Conservation (phyloP, 2,329 filamentous ascomycete species). For the Trichoderma cornu-damae region DNA sequence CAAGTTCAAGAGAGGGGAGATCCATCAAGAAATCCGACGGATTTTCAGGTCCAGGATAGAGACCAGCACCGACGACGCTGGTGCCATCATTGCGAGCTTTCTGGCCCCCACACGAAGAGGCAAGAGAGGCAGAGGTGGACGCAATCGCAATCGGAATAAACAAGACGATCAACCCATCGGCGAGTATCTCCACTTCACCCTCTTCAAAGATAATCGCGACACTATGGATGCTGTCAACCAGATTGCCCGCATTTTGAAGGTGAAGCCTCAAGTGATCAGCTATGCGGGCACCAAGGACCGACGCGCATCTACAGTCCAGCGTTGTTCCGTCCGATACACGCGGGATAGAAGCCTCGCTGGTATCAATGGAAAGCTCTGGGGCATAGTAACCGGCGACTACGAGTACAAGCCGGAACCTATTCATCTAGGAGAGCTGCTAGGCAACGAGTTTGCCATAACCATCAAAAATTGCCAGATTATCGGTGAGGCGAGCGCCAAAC, state of each 20-base stretch:
- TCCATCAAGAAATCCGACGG: conserved; percentile 63
- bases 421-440: conserved; percentile 74
- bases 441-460: conserved; percentile 91
- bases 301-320: conserved; percentile 78
- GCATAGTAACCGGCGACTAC: conserved; percentile 71
- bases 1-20: conserved; percentile 40
- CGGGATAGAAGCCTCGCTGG: conserved; percentile 56
- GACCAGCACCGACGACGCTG: conserved; percentile 57
- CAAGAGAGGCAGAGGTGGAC: conserved; percentile 27
- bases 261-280: conserved; percentile 68
- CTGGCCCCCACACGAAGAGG: conserved; percentile 43
- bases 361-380: conserved; percentile 59
- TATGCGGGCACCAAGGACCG: conserved; percentile 87
- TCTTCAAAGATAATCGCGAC: conserved; percentile 96
- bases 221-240: conserved; percentile 86
- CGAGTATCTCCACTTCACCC: conserved; percentile 80
- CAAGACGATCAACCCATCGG: conserved; percentile 34
- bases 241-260: conserved; percentile 66
- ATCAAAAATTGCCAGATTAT: conserved; percentile 74
- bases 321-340: conserved; percentile 59
- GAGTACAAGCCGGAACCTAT: conserved; percentile 67
- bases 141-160: conserved; percentile 23
- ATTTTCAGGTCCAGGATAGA: conserved; percentile 77
- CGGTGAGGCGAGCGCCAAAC: conserved; percentile 30
- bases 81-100: conserved; percentile 62